Conservation (phyloP, 2,329 filamentous ascomycete species). For the Colletotrichum cordylinicola region DNA sequence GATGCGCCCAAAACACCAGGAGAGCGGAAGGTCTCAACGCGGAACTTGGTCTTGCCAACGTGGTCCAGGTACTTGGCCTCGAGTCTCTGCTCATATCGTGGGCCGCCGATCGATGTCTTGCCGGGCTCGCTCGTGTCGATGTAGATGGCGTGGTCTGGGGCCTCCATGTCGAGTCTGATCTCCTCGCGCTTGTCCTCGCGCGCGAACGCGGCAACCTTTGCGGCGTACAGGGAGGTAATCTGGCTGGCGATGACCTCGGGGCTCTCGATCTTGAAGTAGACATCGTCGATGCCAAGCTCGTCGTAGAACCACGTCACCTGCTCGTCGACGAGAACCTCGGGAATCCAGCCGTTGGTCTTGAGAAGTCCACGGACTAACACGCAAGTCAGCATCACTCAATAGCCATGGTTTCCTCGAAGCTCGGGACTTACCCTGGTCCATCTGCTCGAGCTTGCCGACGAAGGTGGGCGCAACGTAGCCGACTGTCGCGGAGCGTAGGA, state of each 20-base stretch:
- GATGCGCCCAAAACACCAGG: slow-evolving; percentile 76
- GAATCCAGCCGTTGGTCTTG: slow-evolving; percentile 83
- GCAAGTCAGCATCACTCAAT: neutral
- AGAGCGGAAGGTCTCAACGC: slow-evolving; percentile 97
- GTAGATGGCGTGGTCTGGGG: slow-evolving; percentile 93
- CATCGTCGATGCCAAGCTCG: slow-evolving; percentile 96
- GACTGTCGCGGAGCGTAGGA: slow-evolving; percentile 86
- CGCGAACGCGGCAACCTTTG: slow-evolving; percentile 92
- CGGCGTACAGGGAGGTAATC: slow-evolving; percentile 94
- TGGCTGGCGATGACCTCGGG: slow-evolving; percentile 89
- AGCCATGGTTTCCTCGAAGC: neutral
- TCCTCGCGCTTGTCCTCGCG: slow-evolving; percentile 93
- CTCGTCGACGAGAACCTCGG: slow-evolving; percentile 78
- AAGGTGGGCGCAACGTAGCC: slow-evolving; percentile 96
- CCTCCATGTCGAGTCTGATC: slow-evolving; percentile 95
- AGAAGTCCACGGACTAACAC: slow-evolving; percentile 80
- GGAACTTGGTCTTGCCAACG: slow-evolving; percentile 77
- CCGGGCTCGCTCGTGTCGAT: slow-evolving; percentile 97
- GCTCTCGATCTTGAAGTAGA: slow-evolving; percentile 93
- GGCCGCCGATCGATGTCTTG: slow-evolving; percentile 75
- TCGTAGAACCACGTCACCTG: slow-evolving; percentile 98
- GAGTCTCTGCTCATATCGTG: slow-evolving; percentile 92
- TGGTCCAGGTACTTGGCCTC: slow-evolving; percentile 95
- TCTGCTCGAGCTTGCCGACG: slow-evolving; percentile 90
- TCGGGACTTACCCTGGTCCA: slow-evolving; percentile 70